Evolutionary conservation across 495 filamentous ascomycete species (phyloP).

Genomic region (Aspergillus coremiiformis): DNA sequence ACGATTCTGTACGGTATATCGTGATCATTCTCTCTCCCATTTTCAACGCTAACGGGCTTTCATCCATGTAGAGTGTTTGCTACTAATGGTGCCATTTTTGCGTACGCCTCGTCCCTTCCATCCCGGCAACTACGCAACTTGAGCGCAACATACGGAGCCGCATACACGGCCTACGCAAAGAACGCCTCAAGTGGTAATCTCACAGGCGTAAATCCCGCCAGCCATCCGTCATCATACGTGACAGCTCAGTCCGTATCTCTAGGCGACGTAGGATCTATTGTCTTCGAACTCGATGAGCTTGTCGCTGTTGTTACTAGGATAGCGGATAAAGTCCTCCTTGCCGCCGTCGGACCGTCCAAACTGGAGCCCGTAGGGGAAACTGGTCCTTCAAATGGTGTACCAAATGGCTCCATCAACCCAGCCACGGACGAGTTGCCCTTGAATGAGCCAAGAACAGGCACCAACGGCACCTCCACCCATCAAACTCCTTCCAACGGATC

Average conservation of each 20-base stretch:
- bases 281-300: slow-evolving; percentile 41
- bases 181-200: slow-evolving; percentile 41
- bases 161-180: slow-evolving; percentile 43
- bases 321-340: slow-evolving; percentile 41
- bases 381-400: slow-evolving; percentile 6
- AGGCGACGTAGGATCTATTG: slow-evolving; percentile 45
- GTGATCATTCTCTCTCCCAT: background rate
- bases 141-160: slow-evolving; percentile 42
- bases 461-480: slow-evolving; percentile 4
- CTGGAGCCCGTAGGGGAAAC: slow-evolving; percentile 8
- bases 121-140: slow-evolving; percentile 40
- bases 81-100: slow-evolving; percentile 43
- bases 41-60: background rate
- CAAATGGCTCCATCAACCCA: background rate
- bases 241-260: slow-evolving; percentile 41
- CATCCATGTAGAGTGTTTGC: slow-evolving; percentile 25
- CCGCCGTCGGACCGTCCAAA: slow-evolving; percentile 37
- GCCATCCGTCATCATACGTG: slow-evolving; percentile 42
- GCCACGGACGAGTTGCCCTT: background rate
- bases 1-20: slow-evolving; percentile 33
- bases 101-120: slow-evolving; percentile 37
- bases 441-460: background rate
- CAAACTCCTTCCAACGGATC: slow-evolving; percentile 10
- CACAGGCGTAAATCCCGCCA: slow-evolving; percentile 42
- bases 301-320: slow-evolving; percentile 42